phyloP scores from a whole-genome alignment of 441 rosid species.

The Brassica hybrid region DNA sequence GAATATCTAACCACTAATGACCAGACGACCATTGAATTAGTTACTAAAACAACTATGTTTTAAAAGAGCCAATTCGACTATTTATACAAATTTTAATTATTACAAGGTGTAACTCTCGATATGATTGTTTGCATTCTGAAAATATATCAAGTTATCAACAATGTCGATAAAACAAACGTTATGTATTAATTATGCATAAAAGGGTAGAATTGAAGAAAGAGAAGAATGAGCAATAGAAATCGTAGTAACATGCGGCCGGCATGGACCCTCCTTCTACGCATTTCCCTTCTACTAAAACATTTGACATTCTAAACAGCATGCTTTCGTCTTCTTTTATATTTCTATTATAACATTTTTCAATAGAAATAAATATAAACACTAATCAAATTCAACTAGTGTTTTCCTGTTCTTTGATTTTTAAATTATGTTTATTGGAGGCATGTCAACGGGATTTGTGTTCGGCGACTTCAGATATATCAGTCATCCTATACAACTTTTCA shows the following conservation, averaged over 20 bases:
- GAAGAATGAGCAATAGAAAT: slow-evolving; percentile 10
- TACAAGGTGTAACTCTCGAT: background rate
- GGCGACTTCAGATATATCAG: background rate
- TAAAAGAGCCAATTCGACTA: background rate
- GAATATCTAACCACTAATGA: background rate
- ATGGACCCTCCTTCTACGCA: slow-evolving; percentile 22
- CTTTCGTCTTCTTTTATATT: background rate
- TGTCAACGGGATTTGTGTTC: slow-evolving; percentile 29
- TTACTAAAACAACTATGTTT: background rate
- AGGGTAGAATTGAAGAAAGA: background rate
- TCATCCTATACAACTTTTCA: background rate
- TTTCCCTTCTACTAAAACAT: slow-evolving; percentile 13
- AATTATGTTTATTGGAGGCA: slow-evolving; percentile 6
- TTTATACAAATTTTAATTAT: background rate
- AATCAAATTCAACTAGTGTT: slow-evolving; percentile 15
- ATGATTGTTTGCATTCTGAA: background rate
- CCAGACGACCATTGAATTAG: background rate
- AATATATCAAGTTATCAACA: background rate
- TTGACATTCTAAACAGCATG: slow-evolving; percentile 29
- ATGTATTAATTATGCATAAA: background rate
- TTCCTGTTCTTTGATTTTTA: background rate
- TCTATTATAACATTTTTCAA: background rate
- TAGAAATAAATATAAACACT: background rate
- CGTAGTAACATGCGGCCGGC: slow-evolving; percentile 30
- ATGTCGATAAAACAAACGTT: background rate